Evolutionary conservation across 192 early-diverging fungal species (phyloP).

Genomic region (Coemansia guatemalensis): DNA sequence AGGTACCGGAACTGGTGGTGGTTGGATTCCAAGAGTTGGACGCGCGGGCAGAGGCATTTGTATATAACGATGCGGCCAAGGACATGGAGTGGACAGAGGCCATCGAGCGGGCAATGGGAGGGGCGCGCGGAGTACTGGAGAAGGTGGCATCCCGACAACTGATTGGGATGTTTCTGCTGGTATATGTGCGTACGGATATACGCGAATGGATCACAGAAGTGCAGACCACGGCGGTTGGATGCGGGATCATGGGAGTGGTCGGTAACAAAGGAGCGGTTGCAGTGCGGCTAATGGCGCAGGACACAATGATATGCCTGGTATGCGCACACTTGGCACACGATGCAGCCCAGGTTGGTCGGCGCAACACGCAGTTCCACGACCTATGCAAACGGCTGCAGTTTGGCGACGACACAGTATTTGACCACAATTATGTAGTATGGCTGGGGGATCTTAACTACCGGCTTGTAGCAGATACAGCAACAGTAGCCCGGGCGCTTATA

Average conservation of each 20-base stretch:
- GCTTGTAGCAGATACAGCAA: conserved; percentile 63
- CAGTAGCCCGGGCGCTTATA: conserved; percentile 58
- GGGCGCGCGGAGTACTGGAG: conserved; percentile 53
- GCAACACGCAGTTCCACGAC: conserved; percentile 90
- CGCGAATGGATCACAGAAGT: conserved; percentile 60
- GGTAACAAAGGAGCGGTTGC: conserved; percentile 96
- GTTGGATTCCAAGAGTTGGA: conserved; percentile 91
- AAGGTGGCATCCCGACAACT: conserved; percentile 80
- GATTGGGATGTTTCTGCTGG: conserved; percentile 84
- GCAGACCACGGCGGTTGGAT: conserved; percentile 67
- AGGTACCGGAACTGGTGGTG: conserved; percentile 40
- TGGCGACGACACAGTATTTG: conserved; percentile 56
- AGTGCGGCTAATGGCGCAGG: conserved; percentile 71
- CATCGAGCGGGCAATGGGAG: conserved; percentile 66
- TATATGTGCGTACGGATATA: conserved; percentile 67
- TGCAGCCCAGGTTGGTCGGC: conserved; percentile 65
- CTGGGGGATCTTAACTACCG: conserved; percentile 97
- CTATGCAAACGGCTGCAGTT: conserved; percentile 75
- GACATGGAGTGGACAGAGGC: conserved; percentile 79
- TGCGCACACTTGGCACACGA: conserved; percentile 91
- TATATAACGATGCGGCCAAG: conserved; percentile 75
- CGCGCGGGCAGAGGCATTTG: conserved; percentile 79
- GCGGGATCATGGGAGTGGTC: conserved; percentile 82
- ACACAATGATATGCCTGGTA: conserved; percentile 86
- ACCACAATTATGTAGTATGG: conserved; percentile 79